Conservation (phyloP, 768 basidiomycete species). For the Sporobolomyces pararoseus region DNA sequence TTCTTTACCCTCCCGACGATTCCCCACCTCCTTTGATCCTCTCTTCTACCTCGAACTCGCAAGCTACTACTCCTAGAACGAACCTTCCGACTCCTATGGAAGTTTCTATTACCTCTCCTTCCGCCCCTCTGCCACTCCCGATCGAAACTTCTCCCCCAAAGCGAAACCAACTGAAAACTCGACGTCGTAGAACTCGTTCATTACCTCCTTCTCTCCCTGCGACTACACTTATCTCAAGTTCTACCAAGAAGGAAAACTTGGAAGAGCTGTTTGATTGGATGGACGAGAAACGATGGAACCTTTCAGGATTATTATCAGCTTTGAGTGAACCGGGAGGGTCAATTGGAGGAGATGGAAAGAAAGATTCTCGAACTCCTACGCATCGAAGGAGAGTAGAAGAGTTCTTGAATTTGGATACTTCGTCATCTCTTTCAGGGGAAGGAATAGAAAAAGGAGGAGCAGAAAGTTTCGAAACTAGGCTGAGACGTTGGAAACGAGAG, state of each 20-base stretch:
- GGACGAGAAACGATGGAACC: slow-evolving; percentile 26
- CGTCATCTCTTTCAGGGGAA: neutral
- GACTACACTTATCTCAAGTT: neutral
- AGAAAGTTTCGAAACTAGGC: neutral
- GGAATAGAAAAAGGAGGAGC: neutral
- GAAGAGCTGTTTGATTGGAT: slow-evolving; percentile 21
- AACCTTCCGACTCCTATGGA: neutral
- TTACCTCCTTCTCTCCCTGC: neutral
- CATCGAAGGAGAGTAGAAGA: slow-evolving; percentile 18
- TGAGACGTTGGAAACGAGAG: neutral
- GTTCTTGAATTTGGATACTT: slow-evolving; percentile 23
- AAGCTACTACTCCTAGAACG: neutral
- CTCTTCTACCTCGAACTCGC: neutral
- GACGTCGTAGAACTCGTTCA: neutral
- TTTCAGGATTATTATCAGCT: slow-evolving; percentile 22
- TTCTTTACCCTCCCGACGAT: slow-evolving; percentile 27
- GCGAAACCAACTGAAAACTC: neutral
- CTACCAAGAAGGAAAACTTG: neutral
- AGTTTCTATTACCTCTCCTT: neutral
- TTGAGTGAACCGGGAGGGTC: slow-evolving; percentile 6
- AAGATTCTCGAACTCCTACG: no score
- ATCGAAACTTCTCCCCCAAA: slow-evolving; percentile 7
- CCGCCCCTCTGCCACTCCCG: neutral
- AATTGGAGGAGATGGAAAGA: neutral
- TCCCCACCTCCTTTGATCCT: neutral